Base-by-base conservation (phyloP, 495 filamentous ascomycete genomes). In the Talaromyces ruber region DNA sequence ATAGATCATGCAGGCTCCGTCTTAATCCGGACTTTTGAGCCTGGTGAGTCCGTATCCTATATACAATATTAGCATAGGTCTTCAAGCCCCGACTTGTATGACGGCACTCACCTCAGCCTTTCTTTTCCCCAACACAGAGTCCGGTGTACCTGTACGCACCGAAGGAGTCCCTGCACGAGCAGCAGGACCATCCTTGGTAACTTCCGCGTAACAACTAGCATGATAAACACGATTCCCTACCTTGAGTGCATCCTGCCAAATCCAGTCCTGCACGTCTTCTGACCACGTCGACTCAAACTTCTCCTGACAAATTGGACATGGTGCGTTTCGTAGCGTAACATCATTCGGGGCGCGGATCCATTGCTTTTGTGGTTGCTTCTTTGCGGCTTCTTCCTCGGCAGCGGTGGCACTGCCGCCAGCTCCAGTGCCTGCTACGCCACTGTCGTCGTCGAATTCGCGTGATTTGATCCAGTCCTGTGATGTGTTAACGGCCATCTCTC, bases 301-400 rank as follows among this genome's bases (percentile, higher is more conserved):
- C 74, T 98, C 94, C 71, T 97, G 92, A 71, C 94, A 98, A 65
- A 98, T 94, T 32, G 91, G 90, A 66, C 94, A 98, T 3, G 88
- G 82, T 26, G 80, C 84, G 64, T 87, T 89, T 18, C 86, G 83
- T 32, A 88, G 74, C 4, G 81, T 78, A 24, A 88, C 83, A 66
- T 93, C 89, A 58, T 89, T 87, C 1, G 93, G 94, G 7, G 92
- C 93, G 8, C 85, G 84, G 26, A 98, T 86, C 71, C 87, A 96
- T 68, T 87, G 83, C 62, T 86, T 77, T 64, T 88, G 83, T 2
- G 87, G 82, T n/a, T 81, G 80, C 64, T 82, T 81, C 64, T 82
- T 76, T 61, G 78, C 66, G 61, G 74, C 64, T 61, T 67, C 68
- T 58, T 68, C 68, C 22, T 78, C 72, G 37, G 64, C 65, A 12